These are phyloP conservation scores for Globisporangium camurandrum DNA, from an alignment of 352 stramenopile genomes.

Conservation along the genomic window DNA sequence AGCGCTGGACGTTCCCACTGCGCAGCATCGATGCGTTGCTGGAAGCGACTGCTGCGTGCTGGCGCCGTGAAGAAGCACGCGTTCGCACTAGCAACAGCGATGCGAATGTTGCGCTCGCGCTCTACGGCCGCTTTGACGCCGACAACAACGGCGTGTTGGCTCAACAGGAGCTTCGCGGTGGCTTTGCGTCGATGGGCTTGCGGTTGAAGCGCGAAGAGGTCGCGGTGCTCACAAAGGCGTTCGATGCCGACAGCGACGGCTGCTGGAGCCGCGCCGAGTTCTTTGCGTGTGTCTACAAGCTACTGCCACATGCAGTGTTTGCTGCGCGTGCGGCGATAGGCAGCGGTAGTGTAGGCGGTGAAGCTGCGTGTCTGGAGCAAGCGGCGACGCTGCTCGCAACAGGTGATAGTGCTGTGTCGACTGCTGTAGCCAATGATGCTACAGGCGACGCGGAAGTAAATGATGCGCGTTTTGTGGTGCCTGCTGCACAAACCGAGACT, in stretches of 20 bases:
- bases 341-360: background rate
- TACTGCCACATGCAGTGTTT: constrained; percentile 17
- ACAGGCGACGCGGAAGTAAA: background rate
- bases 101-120: constrained; percentile 13
- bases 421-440: background rate
- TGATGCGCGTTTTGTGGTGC: background rate
- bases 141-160: constrained; percentile 58
- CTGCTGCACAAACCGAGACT: background rate
- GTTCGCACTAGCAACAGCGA: background rate
- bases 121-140: constrained; percentile 48
- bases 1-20: constrained; percentile 37
- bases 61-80: constrained; percentile 13
- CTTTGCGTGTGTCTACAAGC: constrained; percentile 26
- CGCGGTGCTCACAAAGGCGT: constrained; percentile 33
- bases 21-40: constrained; percentile 62
- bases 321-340: background rate
- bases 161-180: constrained; percentile 38
- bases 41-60: constrained; percentile 24
- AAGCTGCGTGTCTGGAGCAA: background rate
- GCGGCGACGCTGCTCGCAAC: background rate
- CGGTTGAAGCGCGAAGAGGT: constrained; percentile 32
- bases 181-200: constrained; percentile 35
- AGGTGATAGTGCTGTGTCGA: background rate
- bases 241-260: constrained; percentile 44
- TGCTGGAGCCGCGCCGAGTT: constrained; percentile 52